These are phyloP conservation scores for Vanrija pseudolonga DNA, from an alignment of 1,284 basidiomycete species.

Conservation along the genomic window DNA sequence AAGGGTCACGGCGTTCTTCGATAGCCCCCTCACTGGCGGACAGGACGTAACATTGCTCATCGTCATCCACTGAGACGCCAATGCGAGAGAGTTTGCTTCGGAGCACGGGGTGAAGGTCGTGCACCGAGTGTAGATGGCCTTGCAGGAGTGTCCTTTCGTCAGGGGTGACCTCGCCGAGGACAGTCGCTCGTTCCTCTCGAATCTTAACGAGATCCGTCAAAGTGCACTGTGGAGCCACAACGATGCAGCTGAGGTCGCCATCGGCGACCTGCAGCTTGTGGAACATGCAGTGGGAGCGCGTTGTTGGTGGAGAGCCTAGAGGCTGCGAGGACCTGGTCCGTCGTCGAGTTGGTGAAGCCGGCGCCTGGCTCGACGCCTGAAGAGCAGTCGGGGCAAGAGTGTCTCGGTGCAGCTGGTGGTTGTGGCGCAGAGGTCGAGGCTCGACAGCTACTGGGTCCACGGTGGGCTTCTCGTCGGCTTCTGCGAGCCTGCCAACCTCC, in stretches of 20 bases:
- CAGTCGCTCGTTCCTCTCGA: neutral
- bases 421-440: too few relatives aligned
- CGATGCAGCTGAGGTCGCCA: slow-evolving; percentile 3
- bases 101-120: slow-evolving; percentile 24
- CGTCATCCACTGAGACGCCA: slow-evolving; percentile 30
- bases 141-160: slow-evolving; percentile 15
- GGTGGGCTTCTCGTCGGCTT: too few relatives aligned
- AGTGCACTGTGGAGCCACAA: neutral
- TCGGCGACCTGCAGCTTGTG: slow-evolving; percentile 6
- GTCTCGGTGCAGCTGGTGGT: too few relatives aligned
- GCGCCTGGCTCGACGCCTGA: too few relatives aligned
- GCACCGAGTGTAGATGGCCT: slow-evolving; percentile 16
- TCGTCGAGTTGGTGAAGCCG: too few relatives aligned
- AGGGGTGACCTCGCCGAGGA: slow-evolving; percentile 20
- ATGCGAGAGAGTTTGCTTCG: slow-evolving; percentile 30
- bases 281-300: neutral
- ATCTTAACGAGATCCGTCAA: neutral
- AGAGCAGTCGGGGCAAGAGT: too few relatives aligned
- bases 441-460: too few relatives aligned
- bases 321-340: neutral
- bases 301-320: neutral
- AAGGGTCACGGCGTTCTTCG: neutral
- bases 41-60: slow-evolving; percentile 34
- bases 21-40: slow-evolving; percentile 10
- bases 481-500: too few relatives aligned